Conservation (phyloP, 2,329 filamentous ascomycete genomes). For the Apiospora hydei region DNA sequence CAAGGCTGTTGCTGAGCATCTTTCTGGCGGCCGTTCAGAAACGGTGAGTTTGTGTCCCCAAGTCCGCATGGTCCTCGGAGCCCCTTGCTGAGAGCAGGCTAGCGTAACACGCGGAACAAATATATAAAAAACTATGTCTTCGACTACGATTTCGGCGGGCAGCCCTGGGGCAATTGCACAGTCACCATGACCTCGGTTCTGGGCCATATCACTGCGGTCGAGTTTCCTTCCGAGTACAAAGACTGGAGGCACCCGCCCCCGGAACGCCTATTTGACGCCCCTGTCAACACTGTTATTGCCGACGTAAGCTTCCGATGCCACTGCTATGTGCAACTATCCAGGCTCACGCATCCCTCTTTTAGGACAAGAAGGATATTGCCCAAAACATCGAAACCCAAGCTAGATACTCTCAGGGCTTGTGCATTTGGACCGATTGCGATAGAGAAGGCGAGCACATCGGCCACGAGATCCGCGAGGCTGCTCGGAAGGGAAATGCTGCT, state of each 20-base stretch:
- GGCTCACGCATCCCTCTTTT: constrained; percentile 32
- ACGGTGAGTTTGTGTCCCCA: constrained; percentile 62
- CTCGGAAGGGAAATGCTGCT: constrained; percentile 72
- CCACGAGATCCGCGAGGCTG: constrained; percentile 84
- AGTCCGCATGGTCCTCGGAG: constrained; percentile 21
- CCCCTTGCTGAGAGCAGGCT: constrained; percentile 28
- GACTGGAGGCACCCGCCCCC: constrained; percentile 86
- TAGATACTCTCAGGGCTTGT: constrained; percentile 73
- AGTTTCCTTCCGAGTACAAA: constrained; percentile 77
- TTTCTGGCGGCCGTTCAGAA: constrained; percentile 77
- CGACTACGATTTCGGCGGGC: constrained; percentile 80
- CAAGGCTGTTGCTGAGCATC: constrained; percentile 85
- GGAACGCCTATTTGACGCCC: constrained; percentile 80
- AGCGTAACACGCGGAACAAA: constrained; percentile 74
- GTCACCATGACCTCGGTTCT: constrained; percentile 95
- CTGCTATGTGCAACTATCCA: background rate
- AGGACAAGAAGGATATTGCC: constrained; percentile 83
- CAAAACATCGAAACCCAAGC: constrained; percentile 86
- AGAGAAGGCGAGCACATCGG: constrained; percentile 97
- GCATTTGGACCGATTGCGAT: constrained; percentile 99
- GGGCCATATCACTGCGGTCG: constrained; percentile 83
- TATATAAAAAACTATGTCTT: constrained; percentile 97
- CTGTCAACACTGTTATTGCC: constrained; percentile 72
- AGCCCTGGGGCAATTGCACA: constrained; percentile 77
- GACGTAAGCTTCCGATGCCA: constrained; percentile 55